Base-by-base conservation (phyloP, 1,139 yeast species). In the Meyerozyma sp. region DNA sequence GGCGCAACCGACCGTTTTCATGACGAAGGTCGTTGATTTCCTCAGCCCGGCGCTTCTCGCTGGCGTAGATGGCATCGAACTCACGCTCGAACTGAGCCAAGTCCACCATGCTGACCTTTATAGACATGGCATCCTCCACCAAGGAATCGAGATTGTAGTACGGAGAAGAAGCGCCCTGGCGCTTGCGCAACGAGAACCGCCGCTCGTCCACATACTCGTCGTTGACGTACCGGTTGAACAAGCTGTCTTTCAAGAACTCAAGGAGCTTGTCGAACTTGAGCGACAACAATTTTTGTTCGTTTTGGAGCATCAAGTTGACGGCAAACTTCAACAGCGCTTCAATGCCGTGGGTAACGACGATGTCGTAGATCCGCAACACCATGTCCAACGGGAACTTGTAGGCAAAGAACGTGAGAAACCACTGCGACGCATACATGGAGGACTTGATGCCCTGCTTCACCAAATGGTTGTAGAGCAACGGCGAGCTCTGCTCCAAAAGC, bases 391-490 rank as follows among this genome's bases (percentile, higher is more conserved):
- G 98, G 62, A 91, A 88, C 58, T 87, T 86, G 68, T 93, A 93
- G 11, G 96, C 96, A 66, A 93, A 93, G 52, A 93, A 76, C 0
- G 98, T 93, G 54, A 90, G 73, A 58, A 93, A 90, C 98, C 98
- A 93, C 62, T 93, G 97, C 1, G 93, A 80, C 0, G 96, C 97
- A 68, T 88, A 93, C 97, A 91, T 91, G 20, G 93, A 84, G 1
- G 95, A 84, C 48, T 84, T 79, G 20, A 93, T 82, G 4, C 97
- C 97, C 60, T 89, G 93, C 49, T 88, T 81, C 23, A 78, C 75
- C 56, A 93, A 68, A 66, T 93, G 97, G 44, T 79, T 77, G 61
- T 82, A 81, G 41, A 93, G 72, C 6, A 72, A 71, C 0, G 95
- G 96, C 20, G 80, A 66, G 34, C 73, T 65, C 46, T 78, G 84